Percentiles rank a stretch among this genome's conserved stretches.
Evolutionary conservation across 164 flowering plant species (phyloP).

Genomic region (Stephania japonica): DNA sequence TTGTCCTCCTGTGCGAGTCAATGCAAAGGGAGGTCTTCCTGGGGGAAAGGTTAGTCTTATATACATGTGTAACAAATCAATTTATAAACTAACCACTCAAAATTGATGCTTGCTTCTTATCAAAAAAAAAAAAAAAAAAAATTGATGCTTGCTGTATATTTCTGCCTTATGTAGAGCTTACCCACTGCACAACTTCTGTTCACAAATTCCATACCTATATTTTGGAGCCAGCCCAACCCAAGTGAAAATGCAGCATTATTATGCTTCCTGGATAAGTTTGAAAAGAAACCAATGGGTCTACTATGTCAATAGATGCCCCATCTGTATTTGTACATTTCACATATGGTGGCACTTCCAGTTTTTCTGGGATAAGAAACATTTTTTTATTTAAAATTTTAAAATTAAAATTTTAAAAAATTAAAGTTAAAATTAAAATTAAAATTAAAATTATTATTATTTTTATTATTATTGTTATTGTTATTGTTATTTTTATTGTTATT

Average conservation of each 20-base stretch:
- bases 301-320: no score
- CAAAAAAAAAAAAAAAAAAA: no score
- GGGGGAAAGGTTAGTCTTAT: conserved; percentile 78
- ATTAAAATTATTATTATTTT: no score
- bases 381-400: no score
- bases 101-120: no score
- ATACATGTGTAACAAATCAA: background rate
- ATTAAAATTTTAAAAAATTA: no score
- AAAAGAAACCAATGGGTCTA: background rate
- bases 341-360: background rate
- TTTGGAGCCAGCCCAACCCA: background rate
- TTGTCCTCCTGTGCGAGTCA: conserved; percentile 91
- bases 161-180: background rate
- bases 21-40: conserved; percentile 94
- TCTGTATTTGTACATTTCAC: background rate
- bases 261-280: background rate
- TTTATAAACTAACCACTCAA: background rate
- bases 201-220: no score
- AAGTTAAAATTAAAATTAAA: no score
- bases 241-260: background rate
- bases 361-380: no score
- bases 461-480: no score
- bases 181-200: no score
- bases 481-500: no score
- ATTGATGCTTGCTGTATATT: background rate